Evolutionary conservation across 2,329 filamentous ascomycete genomes (phyloP), one percentile per base, ranked within the genome.

Genomic region (Scopulariopsis brevicaulis): DNA sequence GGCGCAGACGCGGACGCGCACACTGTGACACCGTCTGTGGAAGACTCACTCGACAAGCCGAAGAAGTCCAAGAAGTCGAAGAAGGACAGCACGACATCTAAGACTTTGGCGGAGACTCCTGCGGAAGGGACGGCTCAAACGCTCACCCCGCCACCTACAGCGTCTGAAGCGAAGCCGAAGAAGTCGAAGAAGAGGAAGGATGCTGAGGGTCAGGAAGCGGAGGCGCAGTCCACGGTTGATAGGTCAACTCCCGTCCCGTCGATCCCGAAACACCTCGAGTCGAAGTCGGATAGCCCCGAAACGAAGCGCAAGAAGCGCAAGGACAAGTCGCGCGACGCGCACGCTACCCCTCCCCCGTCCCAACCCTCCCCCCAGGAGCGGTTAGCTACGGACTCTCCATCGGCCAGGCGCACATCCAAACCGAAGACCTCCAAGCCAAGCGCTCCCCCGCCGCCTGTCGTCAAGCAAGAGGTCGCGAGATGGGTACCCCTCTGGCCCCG

Each of bases 401-500:
- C 46, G 3, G 46, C 46, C 46, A 50, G 24, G 46, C 46, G n/a
- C 6, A 14, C 51, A 60, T 60, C 34, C 63, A 68, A 55, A 61
- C 66, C 50, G 63, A 68, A 51, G 64, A 65, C 12, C 62, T 60
- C 46, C 63, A 67, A 54, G 62, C 67, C 28, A 66, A 61, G 22
- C 62, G 40, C 66, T 3, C 64, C 62, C 69, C 73, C 70, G 55
- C 74, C 71, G 52, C 88, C 92, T 18, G 93, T 96, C 72, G 84
- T 85, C 68, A 82, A 84, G 32, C 86, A 93, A 66, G 90, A 87
- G 24, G 82, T 90, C 50, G 92, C 92, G 1, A 81, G 96, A 64
- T 92, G 89, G 73, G 80, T 92, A 62, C 82, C 87, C 1, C 77
- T 94, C 61, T 87, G 84, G 62, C 88, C 89, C 12, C 75, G 82